Base-by-base conservation (phyloP, 1,284 basidiomycete genomes). In the Puccinia triticina region DNA sequence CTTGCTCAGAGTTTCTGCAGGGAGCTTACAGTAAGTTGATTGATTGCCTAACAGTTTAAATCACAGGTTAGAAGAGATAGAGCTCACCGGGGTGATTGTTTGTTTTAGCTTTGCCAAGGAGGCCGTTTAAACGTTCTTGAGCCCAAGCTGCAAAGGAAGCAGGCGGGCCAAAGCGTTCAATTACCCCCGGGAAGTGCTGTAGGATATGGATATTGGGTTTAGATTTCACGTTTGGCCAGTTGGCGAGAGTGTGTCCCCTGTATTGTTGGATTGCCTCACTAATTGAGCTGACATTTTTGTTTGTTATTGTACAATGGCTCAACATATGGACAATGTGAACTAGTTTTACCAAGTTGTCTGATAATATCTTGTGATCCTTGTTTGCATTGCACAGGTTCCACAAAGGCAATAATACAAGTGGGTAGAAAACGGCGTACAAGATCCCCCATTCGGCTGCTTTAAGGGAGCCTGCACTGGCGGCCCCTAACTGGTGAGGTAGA, bases 151-250 rank as follows among this genome's bases (percentile, higher is more conserved):
- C 74, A 57, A 59, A 57, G 11, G 50, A 76, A 37, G 74, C 53
- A 10, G 74, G 74, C 23, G 74, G 74, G 18, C 74, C 74, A 76
- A 76, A 76, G n/a, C 50, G 21, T 26, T 53, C 50, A 61, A 61
- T 61, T 12, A 76, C 37, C 8, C 61, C 74, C 1, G 74, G 34
- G 50, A 37, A 59, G 43, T 76, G 74, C 7, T 76, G 74, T 18
- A 26, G 50, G 40, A 59, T 43, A 61, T 76, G 74, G 8, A 76
- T 29, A 43, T 76, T 76, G 3, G 74, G 50, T 59, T 76, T 76
- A 7, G 57, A 34, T 2, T 26, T 76, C 21, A 76, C 55, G 23
- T 76, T 46, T 21, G 26, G 50, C 48, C 72, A 74, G 48, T 55
- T 50, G 4, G 18, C 48, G 23, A 74, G 46, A 37, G 53, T 50